Conservation (phyloP, 1,284 basidiomycete species). For the Ganoderma boninense region DNA sequence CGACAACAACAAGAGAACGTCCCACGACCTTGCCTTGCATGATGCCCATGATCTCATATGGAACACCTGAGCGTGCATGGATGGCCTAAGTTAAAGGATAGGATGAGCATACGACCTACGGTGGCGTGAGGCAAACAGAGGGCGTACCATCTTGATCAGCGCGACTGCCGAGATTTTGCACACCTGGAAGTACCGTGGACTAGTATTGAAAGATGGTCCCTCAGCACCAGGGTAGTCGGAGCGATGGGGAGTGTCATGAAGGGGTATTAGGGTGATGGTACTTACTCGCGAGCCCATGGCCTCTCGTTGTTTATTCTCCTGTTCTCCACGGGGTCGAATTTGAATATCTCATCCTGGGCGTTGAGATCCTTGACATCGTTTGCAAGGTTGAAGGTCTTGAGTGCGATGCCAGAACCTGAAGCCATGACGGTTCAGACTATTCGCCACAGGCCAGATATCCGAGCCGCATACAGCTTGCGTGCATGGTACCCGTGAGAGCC, state of each 20-base stretch:
- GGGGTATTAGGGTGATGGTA: conserved; percentile 14
- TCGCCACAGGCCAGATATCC: conserved; percentile 6
- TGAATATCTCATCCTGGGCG: conserved; percentile 83
- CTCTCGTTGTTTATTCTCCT: conserved; percentile 72
- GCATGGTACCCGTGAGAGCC: conserved; percentile 22
- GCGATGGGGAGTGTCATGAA: conserved; percentile 65
- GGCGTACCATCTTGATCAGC: conserved; percentile 94
- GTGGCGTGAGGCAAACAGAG: conserved; percentile 9
- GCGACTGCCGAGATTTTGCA: conserved; percentile 97
- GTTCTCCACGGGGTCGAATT: conserved; percentile 81
- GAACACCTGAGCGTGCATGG: conserved; percentile 96
- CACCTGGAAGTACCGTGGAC: conserved; percentile 92
- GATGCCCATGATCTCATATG: conserved; percentile 99
- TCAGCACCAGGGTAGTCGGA: conserved; percentile 65
- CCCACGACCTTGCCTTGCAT: conserved; percentile 98
- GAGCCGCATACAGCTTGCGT: conserved; percentile 22
- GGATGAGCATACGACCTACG: conserved; percentile 5
- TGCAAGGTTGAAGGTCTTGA: conserved; percentile 84
- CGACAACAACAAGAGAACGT: conserved; percentile 90
- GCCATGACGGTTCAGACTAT: conserved; percentile 35
- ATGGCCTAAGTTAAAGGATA: conserved; percentile 77
- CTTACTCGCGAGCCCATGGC: conserved; percentile 90
- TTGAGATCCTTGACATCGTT: conserved; percentile 82
- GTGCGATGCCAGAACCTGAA: conserved; percentile 58
- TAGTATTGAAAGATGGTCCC: conserved; percentile 40